phyloP scores from a whole-genome alignment of 371 early-diverging fungal genomes.

The Actinomortierella wolfii region DNA sequence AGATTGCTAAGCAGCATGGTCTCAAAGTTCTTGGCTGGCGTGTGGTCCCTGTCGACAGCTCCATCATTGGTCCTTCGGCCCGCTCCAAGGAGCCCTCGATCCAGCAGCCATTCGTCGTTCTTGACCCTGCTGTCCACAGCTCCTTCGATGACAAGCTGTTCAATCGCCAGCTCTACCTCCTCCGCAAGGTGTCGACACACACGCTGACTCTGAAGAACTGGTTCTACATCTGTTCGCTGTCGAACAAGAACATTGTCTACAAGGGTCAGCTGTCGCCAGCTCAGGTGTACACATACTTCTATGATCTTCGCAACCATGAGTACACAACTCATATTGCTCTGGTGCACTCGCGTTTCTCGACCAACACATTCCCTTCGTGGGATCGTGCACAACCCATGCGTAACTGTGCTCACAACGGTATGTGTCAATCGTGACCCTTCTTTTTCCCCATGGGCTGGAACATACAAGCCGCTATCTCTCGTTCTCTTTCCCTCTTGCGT shows the following conservation, averaged over 20 bases:
- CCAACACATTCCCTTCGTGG: slow-evolving; percentile 98
- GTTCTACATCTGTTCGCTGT: slow-evolving; percentile 94
- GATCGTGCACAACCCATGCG: slow-evolving; percentile 96
- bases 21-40: slow-evolving; percentile 88
- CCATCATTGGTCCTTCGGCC: slow-evolving; percentile 85
- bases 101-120: slow-evolving; percentile 84
- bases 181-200: slow-evolving; percentile 86
- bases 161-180: slow-evolving; percentile 81
- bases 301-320: slow-evolving; percentile 76
- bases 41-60: slow-evolving; percentile 76
- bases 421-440: slow-evolving; percentile 17
- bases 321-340: slow-evolving; percentile 88
- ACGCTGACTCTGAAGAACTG: slow-evolving; percentile 72
- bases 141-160: slow-evolving; percentile 70
- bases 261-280: slow-evolving; percentile 91
- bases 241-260: slow-evolving; percentile 87
- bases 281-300: slow-evolving; percentile 87
- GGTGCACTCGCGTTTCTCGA: slow-evolving; percentile 96
- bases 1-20: slow-evolving; percentile 65
- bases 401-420: slow-evolving; percentile 95
- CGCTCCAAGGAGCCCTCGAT: slow-evolving; percentile 86
- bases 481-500: background rate
- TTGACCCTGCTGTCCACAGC: slow-evolving; percentile 18
- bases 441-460: background rate
- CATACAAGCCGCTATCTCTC: background rate